phyloP scores from a whole-genome alignment of 768 basidiomycete genomes.

The Russula compacta region DNA sequence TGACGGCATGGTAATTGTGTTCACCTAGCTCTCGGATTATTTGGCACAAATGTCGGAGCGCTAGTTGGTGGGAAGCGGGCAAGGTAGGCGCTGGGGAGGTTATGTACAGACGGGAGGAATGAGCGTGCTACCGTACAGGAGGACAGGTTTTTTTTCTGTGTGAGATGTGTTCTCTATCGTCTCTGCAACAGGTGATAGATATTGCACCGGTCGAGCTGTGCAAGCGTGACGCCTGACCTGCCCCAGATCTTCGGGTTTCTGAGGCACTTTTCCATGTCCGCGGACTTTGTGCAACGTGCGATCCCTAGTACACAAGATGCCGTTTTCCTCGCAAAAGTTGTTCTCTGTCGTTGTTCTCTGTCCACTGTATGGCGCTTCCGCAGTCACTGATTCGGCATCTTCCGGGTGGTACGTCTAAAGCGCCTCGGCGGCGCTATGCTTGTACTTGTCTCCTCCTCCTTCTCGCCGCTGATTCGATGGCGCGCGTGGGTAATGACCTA shows the following conservation, averaged over 20 bases:
- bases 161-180: neutral
- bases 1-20: conserved; percentile 1
- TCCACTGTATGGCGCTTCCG: too few relatives aligned
- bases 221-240: neutral
- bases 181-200: neutral
- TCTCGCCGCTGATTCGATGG: too few relatives aligned
- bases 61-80: too few relatives aligned
- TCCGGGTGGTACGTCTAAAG: too few relatives aligned
- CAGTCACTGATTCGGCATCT: too few relatives aligned
- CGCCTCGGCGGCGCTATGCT: too few relatives aligned
- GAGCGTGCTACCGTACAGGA: neutral
- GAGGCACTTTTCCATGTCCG: neutral
- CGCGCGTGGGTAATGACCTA: too few relatives aligned
- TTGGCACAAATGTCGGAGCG: conserved; percentile 41
- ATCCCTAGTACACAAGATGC: too few relatives aligned
- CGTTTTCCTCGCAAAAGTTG: too few relatives aligned
- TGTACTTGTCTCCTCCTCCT: too few relatives aligned
- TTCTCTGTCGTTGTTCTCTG: too few relatives aligned
- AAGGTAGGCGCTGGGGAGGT: neutral
- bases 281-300: too few relatives aligned
- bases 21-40: conserved; percentile 35
- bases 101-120: neutral
- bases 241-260: neutral
- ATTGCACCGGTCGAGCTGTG: neutral
- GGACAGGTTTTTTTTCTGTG: neutral